A percentile compares a stretch with the other conserved stretches of the same genome.
phyloP scores from a whole-genome alignment of 163 green algal species.

The Chloromonas sp. region DNA sequence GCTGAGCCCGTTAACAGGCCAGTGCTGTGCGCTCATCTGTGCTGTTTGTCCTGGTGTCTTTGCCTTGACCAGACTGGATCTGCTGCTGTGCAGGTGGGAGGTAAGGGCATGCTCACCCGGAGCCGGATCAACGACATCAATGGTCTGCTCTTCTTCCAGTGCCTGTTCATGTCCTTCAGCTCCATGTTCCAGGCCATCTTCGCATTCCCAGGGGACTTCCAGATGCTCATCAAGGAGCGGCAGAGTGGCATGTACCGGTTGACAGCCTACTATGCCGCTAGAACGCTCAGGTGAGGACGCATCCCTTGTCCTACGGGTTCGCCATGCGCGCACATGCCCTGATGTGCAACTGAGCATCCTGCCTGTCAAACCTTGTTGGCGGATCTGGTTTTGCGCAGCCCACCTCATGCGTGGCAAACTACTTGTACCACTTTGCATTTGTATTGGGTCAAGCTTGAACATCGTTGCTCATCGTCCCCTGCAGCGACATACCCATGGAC shows the following conservation, averaged over 20 bases:
- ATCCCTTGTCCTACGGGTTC: too few species aligned
- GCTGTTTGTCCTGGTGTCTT: too few species aligned
- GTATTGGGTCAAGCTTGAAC: too few species aligned
- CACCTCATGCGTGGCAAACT: too few species aligned
- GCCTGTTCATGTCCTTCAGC: conserved; percentile 14
- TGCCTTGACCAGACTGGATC: not conserved
- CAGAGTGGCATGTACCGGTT: conserved; percentile 76
- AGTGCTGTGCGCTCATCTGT: too few species aligned
- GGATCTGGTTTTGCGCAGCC: too few species aligned
- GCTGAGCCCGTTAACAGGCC: too few species aligned
- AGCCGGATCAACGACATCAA: not conserved
- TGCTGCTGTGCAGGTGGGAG: conserved; percentile 17
- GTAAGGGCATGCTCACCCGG: conserved; percentile 27
- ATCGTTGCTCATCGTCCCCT: too few species aligned
- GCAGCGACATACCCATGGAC: conserved; percentile 78
- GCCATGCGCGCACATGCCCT: too few species aligned
- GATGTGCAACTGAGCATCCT: too few species aligned
- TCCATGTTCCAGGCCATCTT: conserved; percentile 12
- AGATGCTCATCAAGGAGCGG: conserved; percentile 37
- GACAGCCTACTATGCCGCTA: conserved; percentile 80
- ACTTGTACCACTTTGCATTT: too few species aligned
- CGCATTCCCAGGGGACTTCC: conserved; percentile 81
- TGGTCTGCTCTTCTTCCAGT: conserved; percentile 81
- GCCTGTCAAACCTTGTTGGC: too few species aligned
- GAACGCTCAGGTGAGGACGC: not conserved